Conservation (phyloP, 371 early-diverging fungal genomes). For the Haplosporangium sp. region DNA sequence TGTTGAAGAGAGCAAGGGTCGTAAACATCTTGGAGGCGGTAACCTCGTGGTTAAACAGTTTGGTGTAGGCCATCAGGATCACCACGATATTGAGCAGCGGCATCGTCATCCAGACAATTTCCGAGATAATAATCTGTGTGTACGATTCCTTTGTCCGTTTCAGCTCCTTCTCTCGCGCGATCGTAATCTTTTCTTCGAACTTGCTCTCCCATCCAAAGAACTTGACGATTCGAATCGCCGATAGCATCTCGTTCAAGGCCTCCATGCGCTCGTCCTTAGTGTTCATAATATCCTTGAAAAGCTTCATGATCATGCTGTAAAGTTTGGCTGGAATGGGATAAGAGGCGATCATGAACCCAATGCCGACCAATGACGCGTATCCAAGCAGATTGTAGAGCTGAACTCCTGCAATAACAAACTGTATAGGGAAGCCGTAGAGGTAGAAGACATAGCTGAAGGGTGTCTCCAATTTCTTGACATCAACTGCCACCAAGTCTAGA, state of each 20-base stretch:
- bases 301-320: constrained; percentile 60
- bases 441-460: constrained; percentile 63
- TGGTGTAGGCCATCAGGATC: constrained; percentile 64
- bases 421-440: constrained; percentile 69
- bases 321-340: constrained; percentile 70
- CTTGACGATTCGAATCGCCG: constrained; percentile 82
- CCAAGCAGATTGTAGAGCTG: constrained; percentile 74
- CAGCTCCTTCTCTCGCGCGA: constrained; percentile 62
- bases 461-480: constrained; percentile 64
- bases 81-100: constrained; percentile 66
- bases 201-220: constrained; percentile 86
- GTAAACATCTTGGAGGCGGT: constrained; percentile 74
- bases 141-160: constrained; percentile 57
- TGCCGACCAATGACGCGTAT: constrained; percentile 70
- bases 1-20: constrained; percentile 70
- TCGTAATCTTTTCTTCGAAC: constrained; percentile 64
- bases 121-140: constrained; percentile 34
- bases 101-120: constrained; percentile 56
- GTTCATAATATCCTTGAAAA: constrained; percentile 64
- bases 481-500: constrained; percentile 64
- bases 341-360: constrained; percentile 63
- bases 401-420: constrained; percentile 66
- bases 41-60: constrained; percentile 58
- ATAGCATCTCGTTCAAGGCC: constrained; percentile 67
- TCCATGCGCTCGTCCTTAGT: constrained; percentile 74